Evolutionary conservation across 371 early-diverging fungal species (phyloP), one percentile per base, ranked within the genome.

Genomic region (Syncephalastrum contaminatum): DNA sequence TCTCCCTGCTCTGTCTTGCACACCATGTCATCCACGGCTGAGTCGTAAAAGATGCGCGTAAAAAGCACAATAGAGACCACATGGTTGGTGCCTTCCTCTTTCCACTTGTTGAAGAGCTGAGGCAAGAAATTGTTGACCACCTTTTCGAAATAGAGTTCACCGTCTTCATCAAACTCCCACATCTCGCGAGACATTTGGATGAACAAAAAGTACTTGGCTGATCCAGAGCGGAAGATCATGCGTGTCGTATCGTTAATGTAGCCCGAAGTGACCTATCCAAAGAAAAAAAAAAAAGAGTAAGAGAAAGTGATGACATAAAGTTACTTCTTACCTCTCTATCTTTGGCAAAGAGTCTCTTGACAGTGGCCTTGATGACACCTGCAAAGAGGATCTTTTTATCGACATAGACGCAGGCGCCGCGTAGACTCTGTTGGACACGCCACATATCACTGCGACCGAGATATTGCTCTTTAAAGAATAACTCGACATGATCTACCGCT

Each of bases 101-200:
- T 89, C 98, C 98, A 98, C 46, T 84, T 77, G 47, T 74, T 74
- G 71, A 96, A 96, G 30, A 98, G 78, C 40, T 94, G 90, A 0
- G 94, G 93, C 10, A 97, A 67, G 64, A 97, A 94, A 43, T 90
- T 89, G 60, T 91, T 86, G 27, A 96, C 85, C 1, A 88, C 91
- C 67, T 92, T 94, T 70, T 95, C 97, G 69, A 88, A 92, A 63
- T 88, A 93, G 19, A 95, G 76, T 57, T 96, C 93, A 4, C 97
- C 96, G 63, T 96, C 96, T 59, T 96, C 95, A 53, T 93, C 95
- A 75, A 96, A 97, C 42, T 95, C 91, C 92, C 93, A 93, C 94
- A 96, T 95, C 73, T 97, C 98, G 41, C 86, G 84, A 24, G 90
- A 90, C 90, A 98, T 90, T 71, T 98, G 97, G 30, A 98, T 85